Evolutionary conservation across 306 rosid genomes (phyloP), one percentile per base, ranked within the genome.

Genomic region (Albizia julibrissin): DNA sequence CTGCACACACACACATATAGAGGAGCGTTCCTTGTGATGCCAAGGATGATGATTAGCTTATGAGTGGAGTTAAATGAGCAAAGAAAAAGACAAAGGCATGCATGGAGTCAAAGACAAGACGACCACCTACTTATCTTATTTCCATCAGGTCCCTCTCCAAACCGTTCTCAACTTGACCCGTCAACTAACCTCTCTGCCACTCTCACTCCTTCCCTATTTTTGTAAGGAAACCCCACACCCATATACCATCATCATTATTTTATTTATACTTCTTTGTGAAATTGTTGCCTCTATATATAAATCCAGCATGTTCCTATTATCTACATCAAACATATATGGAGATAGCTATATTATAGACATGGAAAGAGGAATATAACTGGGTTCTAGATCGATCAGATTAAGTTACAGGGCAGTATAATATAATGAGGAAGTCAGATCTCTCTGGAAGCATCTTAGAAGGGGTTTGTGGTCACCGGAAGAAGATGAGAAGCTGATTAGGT

Each of bases 401-500:
- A 5, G 18, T 47, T 47, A 47, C 47, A 8, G 9, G 5, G 5
- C n/a, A 3, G 34, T 14, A 16, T 4, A 44, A 52, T 10, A 27
- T 33, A 69, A 94, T 95, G 98, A 93, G 98, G 91, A 94, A 94
- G 87, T 91, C 97, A 0, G 97, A 92, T 62, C 14, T 42, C 10
- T 40, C 56, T 39, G 82, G 49, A 16, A 68, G 16, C 3, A 91
- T 91, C 88, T 93, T 9, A 86, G 98, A 59, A 95, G 93, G 80
- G 98, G 98, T 3, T 86, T 95, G 29, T 95, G 98, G 98, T 95
- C 98, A 11, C 97, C 98, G 1, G 98, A 95, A 67, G 98, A 95
- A 83, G 98, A 95, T 52, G 97, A 95, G 22, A 95, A 89, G 79
- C 89, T 95, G 33, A 87, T 89, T 90, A 91, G 79, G 64, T 93